Base-by-base conservation (phyloP, 768 basidiomycete species). In the Kwoniella sp. region DNA sequence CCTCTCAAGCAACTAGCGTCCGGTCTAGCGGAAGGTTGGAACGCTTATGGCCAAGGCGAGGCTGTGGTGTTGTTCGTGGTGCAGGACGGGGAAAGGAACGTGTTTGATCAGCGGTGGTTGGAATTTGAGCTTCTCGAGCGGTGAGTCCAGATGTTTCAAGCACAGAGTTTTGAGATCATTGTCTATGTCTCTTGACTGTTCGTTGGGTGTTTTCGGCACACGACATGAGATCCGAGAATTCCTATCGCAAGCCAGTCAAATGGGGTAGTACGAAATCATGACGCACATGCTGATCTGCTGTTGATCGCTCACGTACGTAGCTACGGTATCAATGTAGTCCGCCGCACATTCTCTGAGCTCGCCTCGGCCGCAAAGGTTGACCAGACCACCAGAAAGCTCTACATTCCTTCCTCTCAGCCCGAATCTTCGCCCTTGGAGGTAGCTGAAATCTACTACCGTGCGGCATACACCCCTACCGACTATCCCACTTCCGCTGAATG, bases 81-180 rank as follows among this genome's bases (percentile, higher is more conserved):
- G 0, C 93, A 94, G 73, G 85, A 87, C 3, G 86, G 86, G 47
- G 95, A 98, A 78, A 85, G 94, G 38, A 99, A 99, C 80, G 86
- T 95, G 4, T 98, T 97, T 77, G 95, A 98, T 79, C 95, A 99
- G 79, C 85, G 89, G 15, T 86, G 85, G 83, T 81, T 98, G 25
- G 92, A 98, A 81, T 96, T 92, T 67, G 88, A 92, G 66, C 83
- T 99, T 0, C 79, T 92, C 0, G 87, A 92, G 73, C 86, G 81
- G 93, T 93, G 76, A 54, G 85, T 45, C 41, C 11, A 45, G 3
- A 17, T 37, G 34, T 37, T n/a, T 81, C n/a, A 47, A n/a, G 20
- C 20, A 8, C 48, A n/a, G 48, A 50, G 34, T 37, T 5, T 5
- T 37, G 13, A 34, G 13, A 13, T 13, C 34, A 13, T 13, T 34